Base-by-base conservation (phyloP, 2,329 filamentous ascomycete species). In the Penicillium sp. region DNA sequence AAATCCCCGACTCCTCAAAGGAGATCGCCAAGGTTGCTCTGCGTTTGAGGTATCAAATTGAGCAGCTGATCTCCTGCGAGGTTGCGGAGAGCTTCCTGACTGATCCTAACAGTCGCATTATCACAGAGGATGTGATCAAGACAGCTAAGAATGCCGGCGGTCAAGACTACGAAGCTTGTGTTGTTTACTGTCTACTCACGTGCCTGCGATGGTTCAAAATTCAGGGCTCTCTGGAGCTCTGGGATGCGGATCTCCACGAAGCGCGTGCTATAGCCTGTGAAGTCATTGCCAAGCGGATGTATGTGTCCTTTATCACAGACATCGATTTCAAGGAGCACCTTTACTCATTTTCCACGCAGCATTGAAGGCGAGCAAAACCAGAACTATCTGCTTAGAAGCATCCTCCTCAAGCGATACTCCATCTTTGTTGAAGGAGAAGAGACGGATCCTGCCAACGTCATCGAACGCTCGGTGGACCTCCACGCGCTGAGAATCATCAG, bases 391-490 rank as follows among this genome's bases (percentile, higher is more conserved):
- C 75, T 96, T 58, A 85, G 91, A 57, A 78, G 86, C 11, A 74
- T 95, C 2, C 77, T 98, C 13, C 81, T 98, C 28, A 91, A 89
- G 66, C 83, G 91, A 23, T 98, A 95, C 71, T 89, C 89, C 2
- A 85, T 91, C 58, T 66, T 95, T 6, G 69, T 86, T 32, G 79
- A 91, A 53, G 83, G 81, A 34, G 76, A 85, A 54, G 76, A 85
- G 34, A 89, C 88, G 0, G 72, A 77, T 1, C 87, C 91, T 0
- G 78, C 85, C 52, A 98, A 97, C 62, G 93, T 88, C 18, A 84
- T 98, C 49, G 93, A 98, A 68, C 87, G 89, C 61, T 88, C 93
- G 0, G 89, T 97, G 28, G 93, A 98, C 61, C 72, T 97, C 22
- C 93, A 98, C 65, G 89, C 91, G 1, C 75, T 97, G 37, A 78